Conservation (phyloP, 257 asterid genomes). For the Solanum peruvianum region DNA sequence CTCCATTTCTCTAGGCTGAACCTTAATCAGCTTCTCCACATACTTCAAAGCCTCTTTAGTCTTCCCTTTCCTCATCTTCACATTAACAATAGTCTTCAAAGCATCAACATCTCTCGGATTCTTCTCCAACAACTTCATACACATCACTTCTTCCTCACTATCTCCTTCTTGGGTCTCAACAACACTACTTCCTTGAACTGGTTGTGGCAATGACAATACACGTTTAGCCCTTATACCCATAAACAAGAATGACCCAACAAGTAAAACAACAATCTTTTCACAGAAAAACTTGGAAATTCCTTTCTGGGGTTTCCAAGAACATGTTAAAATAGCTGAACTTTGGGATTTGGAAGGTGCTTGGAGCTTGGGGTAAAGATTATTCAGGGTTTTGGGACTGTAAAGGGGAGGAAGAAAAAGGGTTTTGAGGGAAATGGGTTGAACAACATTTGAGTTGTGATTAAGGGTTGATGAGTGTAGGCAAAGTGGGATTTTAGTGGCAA, state of each 20-base stretch:
- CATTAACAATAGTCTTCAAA: slow-evolving; percentile 57
- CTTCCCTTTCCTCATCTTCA: slow-evolving; percentile 78
- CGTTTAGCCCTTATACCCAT: slow-evolving; percentile 30
- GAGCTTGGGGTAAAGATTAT: slow-evolving; percentile 3
- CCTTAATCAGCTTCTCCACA: slow-evolving; percentile 61
- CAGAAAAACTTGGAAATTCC: slow-evolving; percentile 12
- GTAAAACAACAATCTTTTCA: slow-evolving; percentile 33
- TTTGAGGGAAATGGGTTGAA: not conserved
- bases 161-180: slow-evolving; percentile 17
- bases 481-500: slow-evolving; percentile 19
- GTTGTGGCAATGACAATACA: slow-evolving; percentile 31
- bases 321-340: not conserved
- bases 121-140: slow-evolving; percentile 37
- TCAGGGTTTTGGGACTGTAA: slow-evolving; percentile 8
- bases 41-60: slow-evolving; percentile 48
- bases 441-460: not conserved
- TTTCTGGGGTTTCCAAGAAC: slow-evolving; percentile 17
- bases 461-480: slow-evolving; percentile 4
- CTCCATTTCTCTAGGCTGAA: slow-evolving; percentile 72
- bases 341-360: slow-evolving; percentile 14
- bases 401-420: slow-evolving; percentile 2
- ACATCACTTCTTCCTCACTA: slow-evolving; percentile 49
- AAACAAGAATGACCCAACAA: slow-evolving; percentile 54
- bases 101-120: slow-evolving; percentile 45
- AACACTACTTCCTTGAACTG: slow-evolving; percentile 32